Evolutionary conservation across 2,329 filamentous ascomycete species (phyloP).

Genomic region (Penicillium palitans): DNA sequence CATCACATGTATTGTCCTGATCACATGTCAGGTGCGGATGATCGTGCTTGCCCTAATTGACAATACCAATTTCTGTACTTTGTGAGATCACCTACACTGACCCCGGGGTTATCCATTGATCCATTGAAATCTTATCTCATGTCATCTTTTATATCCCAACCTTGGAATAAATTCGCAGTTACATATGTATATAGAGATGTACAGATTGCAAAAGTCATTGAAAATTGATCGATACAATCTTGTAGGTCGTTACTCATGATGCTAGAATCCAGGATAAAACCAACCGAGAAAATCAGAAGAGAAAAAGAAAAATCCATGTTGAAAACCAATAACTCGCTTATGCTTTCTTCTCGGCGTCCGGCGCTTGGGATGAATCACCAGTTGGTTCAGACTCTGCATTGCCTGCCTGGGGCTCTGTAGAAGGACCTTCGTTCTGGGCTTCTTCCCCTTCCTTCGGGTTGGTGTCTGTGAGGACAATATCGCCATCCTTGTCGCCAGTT

Average conservation of each 20-base stretch:
- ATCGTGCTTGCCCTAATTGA: not conserved
- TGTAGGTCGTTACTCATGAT: conserved; percentile 28
- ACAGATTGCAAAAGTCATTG: not conserved
- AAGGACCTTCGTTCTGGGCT: conserved; percentile 13
- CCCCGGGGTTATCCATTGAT: too few species aligned
- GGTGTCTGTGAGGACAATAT: conserved; percentile 42
- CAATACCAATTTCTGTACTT: not conserved
- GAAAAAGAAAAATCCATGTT: not conserved
- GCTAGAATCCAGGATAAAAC: conserved; percentile 16
- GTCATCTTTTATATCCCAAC: not conserved
- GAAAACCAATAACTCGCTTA: conserved; percentile 2
- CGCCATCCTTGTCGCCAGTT: conserved; percentile 34
- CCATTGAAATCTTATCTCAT: not conserved
- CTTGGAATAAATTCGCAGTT: not conserved
- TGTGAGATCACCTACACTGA: not conserved
- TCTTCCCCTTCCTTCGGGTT: conserved; percentile 20
- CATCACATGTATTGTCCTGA: not conserved
- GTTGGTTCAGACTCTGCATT: conserved; percentile 5
- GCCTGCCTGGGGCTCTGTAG: conserved; percentile 5
- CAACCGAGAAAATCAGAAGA: conserved; percentile 5
- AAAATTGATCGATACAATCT: conserved; percentile 13
- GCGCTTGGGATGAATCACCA: conserved; percentile 10
- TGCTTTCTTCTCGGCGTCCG: conserved; percentile 17
- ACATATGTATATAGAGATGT: not conserved
- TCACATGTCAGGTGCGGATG: not conserved